Conservation (phyloP, 164 flowering plant species). For the Magnolia changhungtana region DNA sequence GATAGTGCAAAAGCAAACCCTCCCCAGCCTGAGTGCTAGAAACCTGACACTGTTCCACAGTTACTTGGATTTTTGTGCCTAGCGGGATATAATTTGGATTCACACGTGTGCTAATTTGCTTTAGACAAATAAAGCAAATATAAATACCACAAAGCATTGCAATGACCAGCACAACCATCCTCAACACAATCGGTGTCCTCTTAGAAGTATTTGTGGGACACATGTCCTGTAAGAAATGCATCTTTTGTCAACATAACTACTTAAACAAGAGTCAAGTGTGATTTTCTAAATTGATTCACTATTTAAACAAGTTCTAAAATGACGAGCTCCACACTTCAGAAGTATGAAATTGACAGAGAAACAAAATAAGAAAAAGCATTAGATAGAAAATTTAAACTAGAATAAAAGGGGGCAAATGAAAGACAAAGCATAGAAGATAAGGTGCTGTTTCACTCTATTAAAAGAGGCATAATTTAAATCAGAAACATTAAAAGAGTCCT, state of each 20-base stretch:
- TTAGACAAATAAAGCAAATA: slow-evolving; percentile 48
- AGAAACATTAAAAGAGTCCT: no score
- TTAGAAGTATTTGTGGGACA: slow-evolving; percentile 40
- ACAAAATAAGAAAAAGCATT: background rate
- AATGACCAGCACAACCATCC: slow-evolving; percentile 42
- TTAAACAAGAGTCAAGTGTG: background rate
- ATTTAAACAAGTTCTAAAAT: no score
- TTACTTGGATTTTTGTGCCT: slow-evolving; percentile 15
- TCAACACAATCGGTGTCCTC: slow-evolving; percentile 43
- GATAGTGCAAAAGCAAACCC: slow-evolving; percentile 49
- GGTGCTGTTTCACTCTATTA: no score
- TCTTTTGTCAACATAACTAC: background rate
- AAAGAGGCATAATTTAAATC: no score
- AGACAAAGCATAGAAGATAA: background rate
- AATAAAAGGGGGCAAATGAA: background rate
- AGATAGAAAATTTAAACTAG: background rate
- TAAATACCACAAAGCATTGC: slow-evolving; percentile 53
- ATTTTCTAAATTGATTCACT: background rate
- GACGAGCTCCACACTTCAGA: background rate
- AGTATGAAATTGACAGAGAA: background rate
- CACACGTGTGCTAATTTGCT: slow-evolving; percentile 29
- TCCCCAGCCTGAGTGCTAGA: slow-evolving; percentile 30
- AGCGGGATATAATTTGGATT: slow-evolving; percentile 13
- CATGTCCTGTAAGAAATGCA: slow-evolving; percentile 34
- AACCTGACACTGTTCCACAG: slow-evolving; percentile 24